Evolutionary conservation across 1,139 yeast species (phyloP).

Genomic region (Magnusiomyces fungicola): DNA sequence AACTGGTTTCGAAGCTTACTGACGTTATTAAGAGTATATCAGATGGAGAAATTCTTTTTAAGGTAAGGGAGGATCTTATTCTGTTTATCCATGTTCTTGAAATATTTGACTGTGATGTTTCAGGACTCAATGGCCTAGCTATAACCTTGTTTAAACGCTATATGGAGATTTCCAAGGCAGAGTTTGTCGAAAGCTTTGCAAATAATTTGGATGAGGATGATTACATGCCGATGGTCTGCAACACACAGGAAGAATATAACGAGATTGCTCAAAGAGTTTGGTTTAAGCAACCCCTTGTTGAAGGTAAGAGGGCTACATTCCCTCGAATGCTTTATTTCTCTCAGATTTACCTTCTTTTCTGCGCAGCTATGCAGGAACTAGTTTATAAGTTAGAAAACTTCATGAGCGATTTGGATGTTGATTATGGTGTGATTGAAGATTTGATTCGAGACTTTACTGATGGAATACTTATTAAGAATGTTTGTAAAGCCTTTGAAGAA

Average conservation of each 20-base stretch:
- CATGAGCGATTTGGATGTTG: conserved; percentile 55
- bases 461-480: conserved; percentile 57
- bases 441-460: conserved; percentile 53
- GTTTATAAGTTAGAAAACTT: conserved; percentile 57
- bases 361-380: conserved; percentile 63
- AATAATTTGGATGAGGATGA: conserved; percentile 69
- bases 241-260: conserved; percentile 52
- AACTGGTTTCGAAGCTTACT: conserved; percentile 27
- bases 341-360: conserved; percentile 77
- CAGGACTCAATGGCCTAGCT: conserved; percentile 56
- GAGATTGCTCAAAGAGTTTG: conserved; percentile 60
- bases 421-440: conserved; percentile 37
- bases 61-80: conserved; percentile 56
- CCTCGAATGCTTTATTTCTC: conserved; percentile 86
- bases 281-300: conserved; percentile 42
- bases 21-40: conserved; percentile 23
- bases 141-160: conserved; percentile 53
- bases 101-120: conserved; percentile 54
- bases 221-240: conserved; percentile 77
- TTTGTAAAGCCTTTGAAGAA: conserved; percentile 56
- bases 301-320: conserved; percentile 38
- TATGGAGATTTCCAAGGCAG: conserved; percentile 47
- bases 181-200: conserved; percentile 56
- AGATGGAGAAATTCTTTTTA: conserved; percentile 36
- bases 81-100: conserved; percentile 72